Conservation (phyloP, 257 asterid species). For the Agastache rugosa region DNA sequence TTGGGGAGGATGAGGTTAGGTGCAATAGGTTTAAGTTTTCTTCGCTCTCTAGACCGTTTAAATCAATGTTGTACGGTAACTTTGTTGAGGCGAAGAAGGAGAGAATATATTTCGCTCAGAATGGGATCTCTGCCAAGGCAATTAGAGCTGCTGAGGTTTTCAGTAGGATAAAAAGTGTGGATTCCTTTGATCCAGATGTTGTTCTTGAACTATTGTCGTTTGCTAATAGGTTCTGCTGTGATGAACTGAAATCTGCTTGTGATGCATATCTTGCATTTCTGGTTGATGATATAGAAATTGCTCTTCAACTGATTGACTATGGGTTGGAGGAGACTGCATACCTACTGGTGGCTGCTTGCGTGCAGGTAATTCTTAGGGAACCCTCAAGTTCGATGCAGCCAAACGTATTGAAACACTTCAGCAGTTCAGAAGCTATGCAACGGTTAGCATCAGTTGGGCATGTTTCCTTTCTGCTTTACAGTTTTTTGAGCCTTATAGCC, state of each 20-base stretch:
- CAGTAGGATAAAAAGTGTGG: slow-evolving; percentile 70
- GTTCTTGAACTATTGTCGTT: slow-evolving; percentile 75
- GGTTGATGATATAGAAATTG: slow-evolving; percentile 68
- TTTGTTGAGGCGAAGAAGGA: slow-evolving; percentile 81
- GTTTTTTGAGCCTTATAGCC: slow-evolving; percentile 73
- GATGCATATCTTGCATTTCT: slow-evolving; percentile 74
- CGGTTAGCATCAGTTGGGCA: slow-evolving; percentile 70
- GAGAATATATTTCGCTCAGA: slow-evolving; percentile 70
- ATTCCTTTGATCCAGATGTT: slow-evolving; percentile 59
- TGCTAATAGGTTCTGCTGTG: slow-evolving; percentile 90
- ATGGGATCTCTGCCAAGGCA: slow-evolving; percentile 69
- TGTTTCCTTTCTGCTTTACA: slow-evolving; percentile 79
- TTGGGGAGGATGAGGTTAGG: slow-evolving; percentile 85
- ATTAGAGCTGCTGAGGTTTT: slow-evolving; percentile 81
- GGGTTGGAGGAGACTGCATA: slow-evolving; percentile 83
- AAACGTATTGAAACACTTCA: slow-evolving; percentile 58
- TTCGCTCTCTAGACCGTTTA: slow-evolving; percentile 82
- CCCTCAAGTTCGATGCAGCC: slow-evolving; percentile 76
- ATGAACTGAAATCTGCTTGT: slow-evolving; percentile 78
- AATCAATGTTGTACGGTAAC: slow-evolving; percentile 76
- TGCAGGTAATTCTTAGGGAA: slow-evolving; percentile 90
- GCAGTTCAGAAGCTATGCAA: slow-evolving; percentile 72
- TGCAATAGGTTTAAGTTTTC: slow-evolving; percentile 81
- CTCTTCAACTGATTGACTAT: slow-evolving; percentile 68
- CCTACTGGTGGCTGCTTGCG: slow-evolving; percentile 91